Percentiles rank a stretch among this genome's conserved stretches.
Evolutionary conservation across 371 early-diverging fungal genomes (phyloP).

Genomic region (Paramicrosporidium saccamoebae): DNA sequence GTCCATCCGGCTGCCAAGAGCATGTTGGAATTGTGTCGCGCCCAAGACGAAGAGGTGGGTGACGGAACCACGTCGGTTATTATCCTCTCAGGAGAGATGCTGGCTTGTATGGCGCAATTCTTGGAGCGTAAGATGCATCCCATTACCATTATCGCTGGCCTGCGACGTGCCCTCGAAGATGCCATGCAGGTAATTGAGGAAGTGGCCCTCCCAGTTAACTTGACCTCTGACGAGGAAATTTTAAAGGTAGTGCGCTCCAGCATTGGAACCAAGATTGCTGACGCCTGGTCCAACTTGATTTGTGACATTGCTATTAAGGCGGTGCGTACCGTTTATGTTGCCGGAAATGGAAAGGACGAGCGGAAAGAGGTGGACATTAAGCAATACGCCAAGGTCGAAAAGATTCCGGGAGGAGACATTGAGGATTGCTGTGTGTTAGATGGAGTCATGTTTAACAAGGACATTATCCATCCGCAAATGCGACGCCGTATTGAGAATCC

Average conservation of each 20-base stretch:
- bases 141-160: constrained; percentile 73
- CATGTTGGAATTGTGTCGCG: constrained; percentile 95
- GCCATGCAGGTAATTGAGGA: constrained; percentile 45
- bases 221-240: constrained; percentile 51
- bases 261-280: constrained; percentile 90
- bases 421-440: constrained; percentile 86
- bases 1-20: constrained; percentile 98
- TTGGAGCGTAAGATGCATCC: constrained; percentile 93
- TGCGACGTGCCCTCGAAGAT: constrained; percentile 71
- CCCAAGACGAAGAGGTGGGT: constrained; percentile 99
- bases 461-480: constrained; percentile 98
- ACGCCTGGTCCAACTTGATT: constrained; percentile 82
- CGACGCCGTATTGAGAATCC: constrained; percentile 93
- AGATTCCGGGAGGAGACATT: constrained; percentile 93
- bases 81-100: constrained; percentile 86
- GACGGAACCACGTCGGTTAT: constrained; percentile 99
- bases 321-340: constrained; percentile 65
- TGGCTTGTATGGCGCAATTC: constrained; percentile 61
- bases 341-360: constrained; percentile 6
- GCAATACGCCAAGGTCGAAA: constrained; percentile 87
- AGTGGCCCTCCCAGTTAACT: constrained; percentile 48
- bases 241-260: constrained; percentile 53
- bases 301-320: constrained; percentile 86
- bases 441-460: constrained; percentile 97
- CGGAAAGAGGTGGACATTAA: constrained; percentile 79